Conservation (phyloP, 2,329 filamentous ascomycete species). For the Curvularia sp. region DNA sequence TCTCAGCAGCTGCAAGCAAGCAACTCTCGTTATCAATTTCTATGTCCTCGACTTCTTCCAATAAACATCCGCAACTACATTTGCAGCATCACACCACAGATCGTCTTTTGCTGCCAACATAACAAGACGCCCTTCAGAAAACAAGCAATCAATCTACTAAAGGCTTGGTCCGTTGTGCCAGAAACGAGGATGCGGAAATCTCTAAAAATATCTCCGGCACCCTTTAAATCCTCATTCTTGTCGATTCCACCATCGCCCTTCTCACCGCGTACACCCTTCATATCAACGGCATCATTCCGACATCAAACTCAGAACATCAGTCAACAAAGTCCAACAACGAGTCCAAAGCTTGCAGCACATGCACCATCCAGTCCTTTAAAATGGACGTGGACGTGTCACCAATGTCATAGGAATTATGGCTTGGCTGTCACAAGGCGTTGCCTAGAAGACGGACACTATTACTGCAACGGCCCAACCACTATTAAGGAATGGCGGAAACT, state of each 20-base stretch:
- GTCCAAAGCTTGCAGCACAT: constrained; percentile 33
- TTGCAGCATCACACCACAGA: not conserved
- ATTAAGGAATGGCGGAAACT: constrained; percentile 44
- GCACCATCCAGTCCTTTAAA: constrained; percentile 41
- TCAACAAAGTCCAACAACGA: constrained; percentile 8
- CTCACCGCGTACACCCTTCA: constrained; percentile 46
- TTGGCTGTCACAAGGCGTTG: constrained; percentile 61
- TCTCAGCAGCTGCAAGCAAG: not conserved
- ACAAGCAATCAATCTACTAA: not conserved
- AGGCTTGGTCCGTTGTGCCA: not conserved
- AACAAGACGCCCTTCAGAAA: not conserved
- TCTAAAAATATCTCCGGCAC: constrained; percentile 46
- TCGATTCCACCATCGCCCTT: constrained; percentile 56
- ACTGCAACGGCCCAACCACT: constrained; percentile 59
- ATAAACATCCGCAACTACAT: not conserved
- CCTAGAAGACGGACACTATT: constrained; percentile 62
- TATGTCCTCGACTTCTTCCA: not conserved
- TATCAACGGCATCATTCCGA: constrained; percentile 15
- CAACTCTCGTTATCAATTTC: not conserved
- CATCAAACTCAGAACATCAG: not conserved
- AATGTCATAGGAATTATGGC: constrained; percentile 57
- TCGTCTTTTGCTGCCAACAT: not conserved
- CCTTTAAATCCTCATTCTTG: constrained; percentile 55
- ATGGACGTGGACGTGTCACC: constrained; percentile 64
- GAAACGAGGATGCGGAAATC: not conserved